Evolutionary conservation across 768 basidiomycete genomes (phyloP).

Genomic region (Agrocybe praecox): DNA sequence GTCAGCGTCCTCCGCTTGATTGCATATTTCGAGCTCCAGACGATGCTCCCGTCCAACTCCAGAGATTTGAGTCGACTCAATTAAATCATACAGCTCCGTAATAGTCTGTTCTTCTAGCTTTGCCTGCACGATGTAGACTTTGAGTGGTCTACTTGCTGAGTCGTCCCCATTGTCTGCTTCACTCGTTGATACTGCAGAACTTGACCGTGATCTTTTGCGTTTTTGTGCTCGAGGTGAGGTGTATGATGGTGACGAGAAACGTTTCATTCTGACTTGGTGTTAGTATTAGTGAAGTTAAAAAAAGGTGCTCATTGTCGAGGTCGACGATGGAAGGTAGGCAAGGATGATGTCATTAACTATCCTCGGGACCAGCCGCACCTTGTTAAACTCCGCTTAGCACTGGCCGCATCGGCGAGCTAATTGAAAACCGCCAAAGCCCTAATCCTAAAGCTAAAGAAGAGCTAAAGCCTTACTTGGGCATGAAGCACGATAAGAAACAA

Average conservation of each 20-base stretch:
- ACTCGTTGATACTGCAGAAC: neutral
- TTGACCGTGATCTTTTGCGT: neutral
- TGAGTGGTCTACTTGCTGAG: constrained; percentile 20
- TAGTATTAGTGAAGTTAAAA: no score
- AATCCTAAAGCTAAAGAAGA: no score
- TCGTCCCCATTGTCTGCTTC: neutral
- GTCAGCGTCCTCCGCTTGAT: constrained; percentile 51
- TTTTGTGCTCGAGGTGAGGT: neutral
- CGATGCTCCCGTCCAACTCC: neutral
- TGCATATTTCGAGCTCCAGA: constrained; percentile 34
- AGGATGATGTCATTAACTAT: no score
- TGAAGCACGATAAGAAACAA: no score
- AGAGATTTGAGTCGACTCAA: neutral
- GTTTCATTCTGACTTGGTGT: neutral
- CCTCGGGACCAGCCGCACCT: no score
- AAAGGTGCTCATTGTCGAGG: no score
- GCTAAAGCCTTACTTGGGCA: no score
- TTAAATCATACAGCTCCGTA: constrained; percentile 34
- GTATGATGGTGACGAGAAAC: neutral
- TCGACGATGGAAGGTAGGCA: no score
- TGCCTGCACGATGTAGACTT: no score
- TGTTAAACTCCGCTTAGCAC: no score
- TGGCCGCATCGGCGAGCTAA: no score
- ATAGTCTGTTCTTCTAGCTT: constrained; percentile 19
- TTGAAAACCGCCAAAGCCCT: no score